Base-by-base conservation (phyloP, 768 basidiomycete genomes). In the Russula virescens region DNA sequence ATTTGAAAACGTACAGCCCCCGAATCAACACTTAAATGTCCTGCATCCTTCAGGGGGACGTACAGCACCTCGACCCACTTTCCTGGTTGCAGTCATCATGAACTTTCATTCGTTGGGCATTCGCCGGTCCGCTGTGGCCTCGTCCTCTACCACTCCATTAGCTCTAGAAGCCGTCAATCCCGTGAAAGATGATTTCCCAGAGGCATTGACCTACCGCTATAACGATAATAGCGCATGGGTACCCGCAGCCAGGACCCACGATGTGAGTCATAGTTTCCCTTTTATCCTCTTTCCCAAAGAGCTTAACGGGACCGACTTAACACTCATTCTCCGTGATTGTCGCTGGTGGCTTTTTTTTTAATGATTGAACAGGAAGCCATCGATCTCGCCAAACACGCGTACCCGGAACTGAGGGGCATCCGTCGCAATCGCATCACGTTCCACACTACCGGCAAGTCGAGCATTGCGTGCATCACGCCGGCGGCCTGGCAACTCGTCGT, bases 401-500 rank as follows among this genome's bases (percentile, higher is more conserved):
- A 64, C 21, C 63, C 63, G 0, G 63, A 64, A 31, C 18, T 64
- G 34, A 40, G 63, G 35, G 13, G 42, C 42, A 16, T 64, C n/a
- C 63, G 58, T 5, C 63, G 63, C 16, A 58, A 64, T 38, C 48
- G 63, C 31, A 64, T 64, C 31, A 64, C 63, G 2, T 64, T 64
- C 21, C 63, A 64, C 46, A 64, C 63, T 14, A 64, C 63, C 7
- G 63, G 63, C 14, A 64, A 64, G 23, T 60, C 63, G 47, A 64
- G 63, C 46, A 64, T 64, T 23, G 63, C 63, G 11, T 64, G 63
- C 46, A 64, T 64, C 53, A 64, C 63, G 6, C 63, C 63, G 16
- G 63, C 63, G 42, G 63, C 63, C 54, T 64, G 63, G 63, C 58
- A 64, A 64, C 63, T 64, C 13, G 63, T 64, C 9, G 63, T 64